Evolutionary conservation across 23 red algal genomes (phyloP), one percentile per base, ranked within the genome.

Genomic region (Rhodosorus marinus): DNA sequence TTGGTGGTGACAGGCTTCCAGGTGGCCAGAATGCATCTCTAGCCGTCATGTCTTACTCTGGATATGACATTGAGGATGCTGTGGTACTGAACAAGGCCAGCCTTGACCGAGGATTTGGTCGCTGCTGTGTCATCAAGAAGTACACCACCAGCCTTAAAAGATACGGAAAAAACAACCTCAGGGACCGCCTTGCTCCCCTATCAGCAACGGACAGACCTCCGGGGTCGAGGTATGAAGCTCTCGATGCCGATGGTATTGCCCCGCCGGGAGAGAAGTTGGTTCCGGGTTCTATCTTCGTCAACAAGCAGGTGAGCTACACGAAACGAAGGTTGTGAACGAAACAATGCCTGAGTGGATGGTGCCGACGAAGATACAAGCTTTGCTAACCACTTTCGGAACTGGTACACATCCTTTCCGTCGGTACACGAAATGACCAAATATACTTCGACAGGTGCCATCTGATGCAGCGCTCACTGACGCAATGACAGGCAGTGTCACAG

Each of bases 41-140:
- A 29, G 70, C 69, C 40, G 76, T 95, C 26, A 81, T 83, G 69
- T 81, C 72, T 20, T 95, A 84, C 29, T 81, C 67, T 51, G 90
- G 90, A 8, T 95, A 95, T 61, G 90, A 95, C 54, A 95, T 95
- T 41, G 90, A 95, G 54, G 90, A 95, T 60, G 90, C 90, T 7
- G 57, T 95, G 26, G 73, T 95, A 20, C 30, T 95, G 55, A 95
- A 95, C 51, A 62, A 59, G 20, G 90, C 61, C 6, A 81, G 72
- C n/a, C 33, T 95, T 23, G 90, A 95, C 41, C 77, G 90, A 30
- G 90, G 90, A 0, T 79, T 84, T 59, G 90, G 79, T 7, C 67
- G 90, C 25, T 95, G 90, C 42, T 72, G 62, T 20, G 90, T 95
- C 0, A 66, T 76, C 11, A 65, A 80, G 33, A 95, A 95, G 66